Evolutionary conservation across 2,329 filamentous ascomycete genomes (phyloP).

Genomic region (Alternaria triticimaculans): DNA sequence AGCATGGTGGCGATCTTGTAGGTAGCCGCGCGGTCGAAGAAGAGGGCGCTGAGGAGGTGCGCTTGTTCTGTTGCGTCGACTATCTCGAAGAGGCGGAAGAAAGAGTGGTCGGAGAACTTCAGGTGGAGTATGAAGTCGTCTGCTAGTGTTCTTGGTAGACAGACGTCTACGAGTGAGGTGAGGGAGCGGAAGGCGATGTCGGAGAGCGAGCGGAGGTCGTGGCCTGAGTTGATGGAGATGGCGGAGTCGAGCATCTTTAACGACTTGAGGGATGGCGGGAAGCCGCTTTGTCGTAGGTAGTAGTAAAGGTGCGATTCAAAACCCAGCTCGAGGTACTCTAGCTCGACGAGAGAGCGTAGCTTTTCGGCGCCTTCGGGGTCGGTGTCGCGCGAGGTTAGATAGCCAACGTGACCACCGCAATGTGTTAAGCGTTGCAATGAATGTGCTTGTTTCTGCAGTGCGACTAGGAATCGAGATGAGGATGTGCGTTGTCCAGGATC

Average conservation of each 20-base stretch:
- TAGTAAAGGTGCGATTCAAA: slow-evolving; percentile 36
- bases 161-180: slow-evolving; percentile 22
- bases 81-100: slow-evolving; percentile 19
- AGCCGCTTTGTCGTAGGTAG: slow-evolving; percentile 32
- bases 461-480: slow-evolving; percentile 33
- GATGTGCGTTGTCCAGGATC: slow-evolving; percentile 27
- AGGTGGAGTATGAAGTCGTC: slow-evolving; percentile 28
- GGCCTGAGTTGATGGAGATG: slow-evolving; percentile 25
- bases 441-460: slow-evolving; percentile 39
- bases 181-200: slow-evolving; percentile 22
- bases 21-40: slow-evolving; percentile 31
- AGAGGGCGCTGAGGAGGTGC: slow-evolving; percentile 21
- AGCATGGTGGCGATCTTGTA: slow-evolving; percentile 36
- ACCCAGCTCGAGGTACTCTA: slow-evolving; percentile 39
- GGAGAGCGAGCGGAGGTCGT: slow-evolving; percentile 21
- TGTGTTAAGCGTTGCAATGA: slow-evolving; percentile 41
- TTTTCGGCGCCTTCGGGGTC: slow-evolving; percentile 24
- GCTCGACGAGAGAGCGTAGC: slow-evolving; percentile 31
- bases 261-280: slow-evolving; percentile 31
- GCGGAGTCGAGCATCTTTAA: slow-evolving; percentile 38
- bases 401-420: slow-evolving; percentile 29
- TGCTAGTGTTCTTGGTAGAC: slow-evolving; percentile 16
- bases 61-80: slow-evolving; percentile 15
- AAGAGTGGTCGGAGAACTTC: slow-evolving; percentile 25
- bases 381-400: slow-evolving; percentile 13